phyloP scores from a whole-genome alignment of 2,329 filamentous ascomycete species.

The Raffaelea albimanens region DNA sequence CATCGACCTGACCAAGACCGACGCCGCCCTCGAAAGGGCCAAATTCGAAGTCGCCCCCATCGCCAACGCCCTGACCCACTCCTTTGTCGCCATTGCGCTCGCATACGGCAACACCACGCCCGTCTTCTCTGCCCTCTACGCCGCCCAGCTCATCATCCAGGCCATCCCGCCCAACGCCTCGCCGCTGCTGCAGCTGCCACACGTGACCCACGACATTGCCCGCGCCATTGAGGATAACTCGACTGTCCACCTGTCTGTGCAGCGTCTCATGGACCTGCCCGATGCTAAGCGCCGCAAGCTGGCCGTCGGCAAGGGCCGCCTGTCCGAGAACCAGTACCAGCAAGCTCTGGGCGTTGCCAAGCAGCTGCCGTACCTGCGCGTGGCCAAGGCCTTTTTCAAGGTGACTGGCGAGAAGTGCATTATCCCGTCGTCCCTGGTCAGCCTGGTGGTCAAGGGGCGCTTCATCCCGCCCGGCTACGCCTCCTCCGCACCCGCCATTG shows the following conservation, averaged over 20 bases:
- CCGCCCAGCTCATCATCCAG: slow-evolving; percentile 82
- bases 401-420: slow-evolving; percentile 90
- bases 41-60: slow-evolving; percentile 87
- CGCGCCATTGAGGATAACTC: slow-evolving; percentile 64
- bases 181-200: slow-evolving; percentile 82
- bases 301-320: slow-evolving; percentile 58
- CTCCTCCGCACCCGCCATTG: slow-evolving; percentile 61
- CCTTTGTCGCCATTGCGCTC: slow-evolving; percentile 77
- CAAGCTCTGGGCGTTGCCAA: slow-evolving; percentile 67
- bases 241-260: slow-evolving; percentile 66
- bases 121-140: slow-evolving; percentile 70
- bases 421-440: slow-evolving; percentile 84
- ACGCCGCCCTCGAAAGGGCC: slow-evolving; percentile 65
- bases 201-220: slow-evolving; percentile 63
- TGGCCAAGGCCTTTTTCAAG: slow-evolving; percentile 97
- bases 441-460: slow-evolving; percentile 88
- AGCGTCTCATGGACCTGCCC: slow-evolving; percentile 80
- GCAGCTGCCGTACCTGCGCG: slow-evolving; percentile 73
- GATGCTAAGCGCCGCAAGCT: slow-evolving; percentile 64
- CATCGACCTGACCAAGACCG: slow-evolving; percentile 75
- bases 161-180: slow-evolving; percentile 75
- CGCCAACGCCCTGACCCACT: slow-evolving; percentile 74
- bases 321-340: slow-evolving; percentile 69
- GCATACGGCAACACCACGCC: slow-evolving; percentile 78
- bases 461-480: slow-evolving; percentile 76